Conservation (phyloP, 495 filamentous ascomycete species). For the Aspergillus panamensis region DNA sequence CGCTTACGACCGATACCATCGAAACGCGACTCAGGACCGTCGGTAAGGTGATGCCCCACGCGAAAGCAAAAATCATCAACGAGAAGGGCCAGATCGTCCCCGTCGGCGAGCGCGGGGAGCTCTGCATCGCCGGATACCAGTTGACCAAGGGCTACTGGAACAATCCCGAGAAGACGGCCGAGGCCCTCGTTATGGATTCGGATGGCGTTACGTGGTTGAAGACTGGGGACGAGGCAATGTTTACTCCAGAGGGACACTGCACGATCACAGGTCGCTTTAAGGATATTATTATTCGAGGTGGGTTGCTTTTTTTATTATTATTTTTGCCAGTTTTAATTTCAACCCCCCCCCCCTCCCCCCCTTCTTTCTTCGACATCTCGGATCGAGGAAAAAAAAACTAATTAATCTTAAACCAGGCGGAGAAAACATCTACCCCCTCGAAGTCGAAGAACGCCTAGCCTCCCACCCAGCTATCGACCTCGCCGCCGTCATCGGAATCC, state of each 20-base stretch:
- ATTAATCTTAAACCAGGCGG: constrained; percentile 44
- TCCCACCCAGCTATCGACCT: constrained; percentile 52
- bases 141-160: constrained; percentile 68
- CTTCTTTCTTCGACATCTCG: background rate
- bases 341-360: background rate
- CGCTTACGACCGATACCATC: constrained; percentile 61
- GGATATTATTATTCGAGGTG: constrained; percentile 77
- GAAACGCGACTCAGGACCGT: constrained; percentile 58
- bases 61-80: constrained; percentile 65
- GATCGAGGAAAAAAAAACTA: no score
- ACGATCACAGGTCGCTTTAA: constrained; percentile 72
- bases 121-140: constrained; percentile 68
- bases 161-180: constrained; percentile 64
- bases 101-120: constrained; percentile 56
- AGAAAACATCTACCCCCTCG: constrained; percentile 77
- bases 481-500: constrained; percentile 61
- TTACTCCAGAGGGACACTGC: constrained; percentile 61
- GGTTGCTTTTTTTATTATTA: background rate
- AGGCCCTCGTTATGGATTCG: constrained; percentile 56
- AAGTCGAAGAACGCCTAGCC: constrained; percentile 66
- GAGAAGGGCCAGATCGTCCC: constrained; percentile 55
- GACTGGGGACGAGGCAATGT: constrained; percentile 67
- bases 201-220: constrained; percentile 60
- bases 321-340: no score
- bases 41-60: constrained; percentile 64